phyloP scores from a whole-genome alignment of 257 asterid genomes.

The Lycium ferocissimum region DNA sequence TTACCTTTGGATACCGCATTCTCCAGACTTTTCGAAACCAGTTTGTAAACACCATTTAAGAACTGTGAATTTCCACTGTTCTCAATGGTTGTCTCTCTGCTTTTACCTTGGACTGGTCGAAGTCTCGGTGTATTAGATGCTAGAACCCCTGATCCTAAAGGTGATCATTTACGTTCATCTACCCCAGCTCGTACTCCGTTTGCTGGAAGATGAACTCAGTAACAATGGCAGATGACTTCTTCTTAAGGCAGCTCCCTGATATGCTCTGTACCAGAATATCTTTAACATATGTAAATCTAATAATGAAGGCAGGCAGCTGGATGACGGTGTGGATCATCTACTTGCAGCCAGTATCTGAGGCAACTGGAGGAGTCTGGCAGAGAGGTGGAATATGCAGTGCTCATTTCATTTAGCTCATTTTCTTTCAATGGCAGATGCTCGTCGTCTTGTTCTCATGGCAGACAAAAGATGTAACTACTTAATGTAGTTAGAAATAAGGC shows the following conservation, averaged over 20 bases:
- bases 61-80: neutral
- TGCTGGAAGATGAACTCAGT: conserved; percentile 15
- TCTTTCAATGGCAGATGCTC: neutral
- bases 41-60: neutral
- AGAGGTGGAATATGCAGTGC: neutral
- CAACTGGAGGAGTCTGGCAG: neutral
- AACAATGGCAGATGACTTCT: conserved; percentile 3
- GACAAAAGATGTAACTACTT: neutral
- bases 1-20: neutral
- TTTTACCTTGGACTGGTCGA: neutral
- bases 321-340: neutral
- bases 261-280: neutral
- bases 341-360: conserved; percentile 2
- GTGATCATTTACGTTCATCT: neutral
- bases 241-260: neutral
- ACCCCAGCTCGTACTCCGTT: conserved; percentile 1
- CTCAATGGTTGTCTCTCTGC: neutral
- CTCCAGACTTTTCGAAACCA: neutral
- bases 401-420: neutral
- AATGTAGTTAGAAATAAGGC: too few species aligned
- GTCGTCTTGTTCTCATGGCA: neutral
- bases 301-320: neutral
- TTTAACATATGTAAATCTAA: conserved; percentile 8
- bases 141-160: neutral
- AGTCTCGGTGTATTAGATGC: neutral